These are phyloP conservation scores for Cynanchum wilfordii DNA, from an alignment of 257 asterid genomes.

Conservation along the genomic window DNA sequence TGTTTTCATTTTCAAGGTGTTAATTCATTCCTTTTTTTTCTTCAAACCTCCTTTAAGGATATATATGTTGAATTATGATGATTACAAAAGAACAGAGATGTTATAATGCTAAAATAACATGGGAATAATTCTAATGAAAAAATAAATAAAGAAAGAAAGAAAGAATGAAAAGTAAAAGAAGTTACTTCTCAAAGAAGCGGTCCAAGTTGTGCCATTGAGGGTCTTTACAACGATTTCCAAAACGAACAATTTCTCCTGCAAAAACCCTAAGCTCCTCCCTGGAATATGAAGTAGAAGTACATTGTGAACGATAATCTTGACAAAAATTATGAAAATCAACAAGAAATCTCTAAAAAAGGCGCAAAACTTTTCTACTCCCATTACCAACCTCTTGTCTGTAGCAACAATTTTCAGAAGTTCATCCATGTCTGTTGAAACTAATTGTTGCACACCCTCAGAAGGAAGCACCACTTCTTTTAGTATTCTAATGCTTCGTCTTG, in stretches of 20 bases:
- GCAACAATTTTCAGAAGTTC: slow-evolving; percentile 66
- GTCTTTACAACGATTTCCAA: slow-evolving; percentile 83
- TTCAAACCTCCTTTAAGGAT: not conserved
- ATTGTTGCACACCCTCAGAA: slow-evolving; percentile 55
- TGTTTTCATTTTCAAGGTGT: not conserved
- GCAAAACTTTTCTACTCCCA: slow-evolving; percentile 4
- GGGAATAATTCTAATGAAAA: not conserved
- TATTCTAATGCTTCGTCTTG: slow-evolving; percentile 46
- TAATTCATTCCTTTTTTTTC: not conserved
- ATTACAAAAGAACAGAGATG: not conserved
- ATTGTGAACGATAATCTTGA: not conserved
- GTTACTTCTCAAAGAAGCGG: slow-evolving; percentile 74
- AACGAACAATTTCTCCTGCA: slow-evolving; percentile 72
- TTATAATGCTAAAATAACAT: not conserved
- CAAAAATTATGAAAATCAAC: not conserved
- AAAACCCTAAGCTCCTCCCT: slow-evolving; percentile 79
- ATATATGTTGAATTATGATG: too few species aligned
- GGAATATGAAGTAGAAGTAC: slow-evolving; percentile 2
- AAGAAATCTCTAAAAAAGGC: not conserved
- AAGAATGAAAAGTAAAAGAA: not conserved
- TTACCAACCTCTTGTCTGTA: slow-evolving; percentile 63
- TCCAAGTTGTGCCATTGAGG: slow-evolving; percentile 90
- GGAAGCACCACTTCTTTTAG: slow-evolving; percentile 60
- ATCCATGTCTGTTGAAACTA: slow-evolving; percentile 54
- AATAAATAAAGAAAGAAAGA: not conserved